Evolutionary conservation across 495 filamentous ascomycete genomes (phyloP).

Genomic region (Lasiosphaeriaceae sp.): DNA sequence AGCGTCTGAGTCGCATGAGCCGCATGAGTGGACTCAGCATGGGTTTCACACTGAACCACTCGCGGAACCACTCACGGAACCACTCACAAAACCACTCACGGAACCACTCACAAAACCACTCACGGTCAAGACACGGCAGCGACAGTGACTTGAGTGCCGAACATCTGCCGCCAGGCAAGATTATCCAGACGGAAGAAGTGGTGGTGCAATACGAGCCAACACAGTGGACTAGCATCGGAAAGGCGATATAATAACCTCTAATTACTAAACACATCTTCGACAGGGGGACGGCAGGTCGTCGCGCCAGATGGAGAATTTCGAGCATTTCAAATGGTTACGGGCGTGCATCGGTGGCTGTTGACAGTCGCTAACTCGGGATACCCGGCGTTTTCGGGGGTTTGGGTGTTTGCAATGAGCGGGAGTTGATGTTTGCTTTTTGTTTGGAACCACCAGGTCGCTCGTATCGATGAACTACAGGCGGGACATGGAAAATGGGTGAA

Average conservation of each 20-base stretch:
- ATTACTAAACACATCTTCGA: no score
- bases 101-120: background rate
- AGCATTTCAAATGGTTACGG: no score
- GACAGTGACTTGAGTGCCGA: background rate
- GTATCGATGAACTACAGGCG: no score
- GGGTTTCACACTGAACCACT: constrained; percentile 4
- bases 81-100: background rate
- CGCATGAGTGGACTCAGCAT: constrained; percentile 19
- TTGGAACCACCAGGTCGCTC: no score
- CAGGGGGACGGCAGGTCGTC: background rate
- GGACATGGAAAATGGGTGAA: no score
- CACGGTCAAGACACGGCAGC: background rate
- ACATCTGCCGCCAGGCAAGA: constrained; percentile 19
- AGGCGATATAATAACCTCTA: constrained; percentile 10
- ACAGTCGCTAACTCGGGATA: constrained; percentile 12
- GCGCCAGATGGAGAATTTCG: background rate
- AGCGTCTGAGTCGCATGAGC: constrained; percentile 17
- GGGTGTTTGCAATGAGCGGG: no score
- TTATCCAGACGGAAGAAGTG: constrained; percentile 23
- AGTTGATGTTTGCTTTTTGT: no score
- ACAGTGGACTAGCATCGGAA: constrained; percentile 10
- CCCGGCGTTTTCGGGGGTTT: background rate
- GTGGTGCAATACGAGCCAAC: constrained; percentile 20
- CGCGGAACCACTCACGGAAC: background rate
- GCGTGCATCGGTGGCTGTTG: background rate